These are phyloP conservation scores for Saccharomycodes ludwigii DNA, from an alignment of 805 yeast species.

Conservation along the genomic window DNA sequence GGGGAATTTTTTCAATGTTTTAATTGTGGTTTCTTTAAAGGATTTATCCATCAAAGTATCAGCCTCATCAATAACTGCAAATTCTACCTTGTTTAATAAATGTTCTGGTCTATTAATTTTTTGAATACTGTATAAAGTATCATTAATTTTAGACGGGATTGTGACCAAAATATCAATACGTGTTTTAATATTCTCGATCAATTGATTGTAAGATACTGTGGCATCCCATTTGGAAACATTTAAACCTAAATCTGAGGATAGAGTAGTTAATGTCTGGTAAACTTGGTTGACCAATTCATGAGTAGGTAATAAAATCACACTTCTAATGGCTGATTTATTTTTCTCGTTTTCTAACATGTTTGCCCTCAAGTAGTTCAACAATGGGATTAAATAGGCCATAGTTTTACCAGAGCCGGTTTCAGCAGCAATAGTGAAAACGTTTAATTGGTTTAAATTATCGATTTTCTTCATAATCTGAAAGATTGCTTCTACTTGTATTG, in stretches of 20 bases:
- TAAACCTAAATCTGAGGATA: conserved; percentile 26
- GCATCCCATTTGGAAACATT: conserved; percentile 49
- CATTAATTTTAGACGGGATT: conserved; percentile 63
- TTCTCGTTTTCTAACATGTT: conserved; percentile 25
- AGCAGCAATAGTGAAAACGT: conserved; percentile 74
- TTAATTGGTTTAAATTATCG: conserved; percentile 22
- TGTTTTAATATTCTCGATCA: conserved; percentile 33
- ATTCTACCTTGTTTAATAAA: conserved; percentile 35
- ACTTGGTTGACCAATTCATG: conserved; percentile 83
- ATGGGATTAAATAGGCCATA: conserved; percentile 74
- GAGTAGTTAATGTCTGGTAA: conserved; percentile 27
- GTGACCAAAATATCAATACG: conserved; percentile 73
- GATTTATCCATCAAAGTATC: conserved; percentile 82
- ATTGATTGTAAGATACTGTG: conserved; percentile 41
- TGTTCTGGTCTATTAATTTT: conserved; percentile 27
- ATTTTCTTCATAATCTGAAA: conserved; percentile 32
- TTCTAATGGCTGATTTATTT: conserved; percentile 38
- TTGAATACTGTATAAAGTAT: conserved; percentile 23
- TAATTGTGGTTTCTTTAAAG: conserved; percentile 54
- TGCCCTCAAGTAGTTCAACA: conserved; percentile 51
- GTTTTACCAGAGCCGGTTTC: conserved; percentile 98
- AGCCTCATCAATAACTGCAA: conserved; percentile 81
- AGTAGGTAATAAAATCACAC: conserved; percentile 79
- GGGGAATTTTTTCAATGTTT: conserved; percentile 37
- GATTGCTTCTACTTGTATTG: conserved; percentile 72